Evolutionary conservation across 768 basidiomycete genomes (phyloP).

Genomic region (Suillus subalutaceus): DNA sequence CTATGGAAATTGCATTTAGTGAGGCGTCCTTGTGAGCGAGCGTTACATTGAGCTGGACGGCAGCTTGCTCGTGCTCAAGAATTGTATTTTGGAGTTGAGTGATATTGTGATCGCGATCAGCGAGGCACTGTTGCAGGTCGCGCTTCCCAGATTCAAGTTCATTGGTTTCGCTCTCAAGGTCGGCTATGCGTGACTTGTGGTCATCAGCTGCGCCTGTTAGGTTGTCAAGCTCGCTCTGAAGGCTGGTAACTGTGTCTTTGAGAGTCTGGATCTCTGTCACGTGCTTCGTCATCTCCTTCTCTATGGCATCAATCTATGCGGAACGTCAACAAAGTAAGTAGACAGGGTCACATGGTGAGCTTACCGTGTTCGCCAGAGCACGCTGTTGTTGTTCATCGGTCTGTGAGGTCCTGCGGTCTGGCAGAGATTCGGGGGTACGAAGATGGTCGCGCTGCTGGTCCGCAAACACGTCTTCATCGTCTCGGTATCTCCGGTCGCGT

Average conservation of each 20-base stretch:
- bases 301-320: not conserved
- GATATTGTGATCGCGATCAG: not conserved
- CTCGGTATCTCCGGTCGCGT: conserved; percentile 8
- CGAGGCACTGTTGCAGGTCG: not conserved
- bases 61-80: not conserved
- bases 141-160: conserved; percentile 1
- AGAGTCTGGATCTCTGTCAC: not conserved
- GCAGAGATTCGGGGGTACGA: conserved; percentile 11
- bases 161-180: conserved; percentile 9
- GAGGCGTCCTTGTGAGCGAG: conserved; percentile 19
- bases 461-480: conserved; percentile 14
- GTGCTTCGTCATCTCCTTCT: too few species aligned
- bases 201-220: not conserved
- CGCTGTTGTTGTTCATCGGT: not conserved
- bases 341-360: not conserved
- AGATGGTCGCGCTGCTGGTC: not conserved
- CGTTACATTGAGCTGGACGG: conserved; percentile 15
- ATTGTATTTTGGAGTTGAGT: not conserved
- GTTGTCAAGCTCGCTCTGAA: conserved; percentile 5
- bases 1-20: conserved; percentile 29
- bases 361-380: not conserved
- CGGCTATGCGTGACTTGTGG: conserved; percentile 7
- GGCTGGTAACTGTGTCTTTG: not conserved
- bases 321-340: not conserved
- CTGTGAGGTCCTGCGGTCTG: not conserved